Evolutionary conservation across 805 yeast species (phyloP).

Genomic region (Deakozyma indianensis): DNA sequence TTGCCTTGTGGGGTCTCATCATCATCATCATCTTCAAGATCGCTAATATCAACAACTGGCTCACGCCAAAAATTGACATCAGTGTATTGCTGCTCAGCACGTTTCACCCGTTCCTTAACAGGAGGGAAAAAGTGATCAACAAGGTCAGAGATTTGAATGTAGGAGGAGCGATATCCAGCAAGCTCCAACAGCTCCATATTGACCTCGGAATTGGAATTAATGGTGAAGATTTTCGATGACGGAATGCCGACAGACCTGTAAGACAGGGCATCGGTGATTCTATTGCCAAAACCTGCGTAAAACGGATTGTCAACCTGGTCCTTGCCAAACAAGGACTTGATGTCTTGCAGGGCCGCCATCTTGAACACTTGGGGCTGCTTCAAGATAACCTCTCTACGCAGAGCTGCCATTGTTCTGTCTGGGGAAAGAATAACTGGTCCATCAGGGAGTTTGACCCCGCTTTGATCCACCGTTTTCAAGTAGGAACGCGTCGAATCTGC

Average conservation of each 20-base stretch:
- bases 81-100: conserved; percentile 46
- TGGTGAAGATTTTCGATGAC: conserved; percentile 85
- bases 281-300: conserved; percentile 94
- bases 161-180: conserved; percentile 83
- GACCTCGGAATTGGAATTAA: conserved; percentile 92
- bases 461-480: conserved; percentile 62
- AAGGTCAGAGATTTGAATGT: conserved; percentile 78
- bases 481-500: conserved; percentile 87
- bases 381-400: conserved; percentile 78
- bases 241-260: conserved; percentile 91
- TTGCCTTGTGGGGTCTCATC: conserved; percentile 3
- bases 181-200: conserved; percentile 91
- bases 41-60: conserved; percentile 41
- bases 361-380: conserved; percentile 97
- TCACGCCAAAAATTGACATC: conserved; percentile 91
- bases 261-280: conserved; percentile 92
- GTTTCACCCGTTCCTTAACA: conserved; percentile 27
- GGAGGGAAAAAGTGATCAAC: conserved; percentile 98
- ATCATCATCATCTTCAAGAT: conserved; percentile 14
- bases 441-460: conserved; percentile 54
- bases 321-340: conserved; percentile 49
- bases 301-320: conserved; percentile 45
- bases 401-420: conserved; percentile 91
- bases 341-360: conserved; percentile 89
- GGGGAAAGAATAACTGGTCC: conserved; percentile 96